These are phyloP conservation scores for Wickerhamomyces strasburgensis DNA, from an alignment of 805 yeast species.

Conservation along the genomic window DNA sequence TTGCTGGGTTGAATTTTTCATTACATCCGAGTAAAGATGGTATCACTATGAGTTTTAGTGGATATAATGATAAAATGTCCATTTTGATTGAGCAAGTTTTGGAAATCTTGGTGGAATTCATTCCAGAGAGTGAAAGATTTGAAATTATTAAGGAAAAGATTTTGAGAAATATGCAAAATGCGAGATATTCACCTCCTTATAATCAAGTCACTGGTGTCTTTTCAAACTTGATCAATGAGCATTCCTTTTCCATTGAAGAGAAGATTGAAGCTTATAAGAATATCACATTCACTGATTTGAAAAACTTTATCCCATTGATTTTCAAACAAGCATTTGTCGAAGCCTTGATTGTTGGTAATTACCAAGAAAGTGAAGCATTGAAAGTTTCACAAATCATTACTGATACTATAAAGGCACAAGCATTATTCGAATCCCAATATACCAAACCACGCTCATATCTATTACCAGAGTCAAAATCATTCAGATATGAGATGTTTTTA, in stretches of 20 bases:
- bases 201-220: slow-evolving; percentile 64
- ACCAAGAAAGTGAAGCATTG: slow-evolving; percentile 47
- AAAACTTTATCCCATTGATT: slow-evolving; percentile 46
- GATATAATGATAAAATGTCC: slow-evolving; percentile 79
- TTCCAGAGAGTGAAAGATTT: slow-evolving; percentile 54
- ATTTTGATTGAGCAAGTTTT: slow-evolving; percentile 58
- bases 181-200: slow-evolving; percentile 72
- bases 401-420: slow-evolving; percentile 31
- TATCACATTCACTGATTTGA: slow-evolving; percentile 46
- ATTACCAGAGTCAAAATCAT: slow-evolving; percentile 35
- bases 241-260: slow-evolving; percentile 60
- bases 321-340: slow-evolving; percentile 61
- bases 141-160: slow-evolving; percentile 60
- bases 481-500: slow-evolving; percentile 44
- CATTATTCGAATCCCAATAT: slow-evolving; percentile 40
- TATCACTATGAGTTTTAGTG: slow-evolving; percentile 58
- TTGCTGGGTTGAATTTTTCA: slow-evolving; percentile 67
- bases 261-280: slow-evolving; percentile 45
- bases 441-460: slow-evolving; percentile 38
- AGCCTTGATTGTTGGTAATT: slow-evolving; percentile 74
- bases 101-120: slow-evolving; percentile 45
- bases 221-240: slow-evolving; percentile 64
- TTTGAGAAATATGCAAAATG: slow-evolving; percentile 59
- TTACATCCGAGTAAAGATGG: slow-evolving; percentile 67
- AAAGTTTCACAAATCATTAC: slow-evolving; percentile 41